A percentile compares a stretch with the other conserved stretches of the same genome.
Conservation (phyloP, 2,329 filamentous ascomycete species). For the Sarocladium brachiariae region DNA sequence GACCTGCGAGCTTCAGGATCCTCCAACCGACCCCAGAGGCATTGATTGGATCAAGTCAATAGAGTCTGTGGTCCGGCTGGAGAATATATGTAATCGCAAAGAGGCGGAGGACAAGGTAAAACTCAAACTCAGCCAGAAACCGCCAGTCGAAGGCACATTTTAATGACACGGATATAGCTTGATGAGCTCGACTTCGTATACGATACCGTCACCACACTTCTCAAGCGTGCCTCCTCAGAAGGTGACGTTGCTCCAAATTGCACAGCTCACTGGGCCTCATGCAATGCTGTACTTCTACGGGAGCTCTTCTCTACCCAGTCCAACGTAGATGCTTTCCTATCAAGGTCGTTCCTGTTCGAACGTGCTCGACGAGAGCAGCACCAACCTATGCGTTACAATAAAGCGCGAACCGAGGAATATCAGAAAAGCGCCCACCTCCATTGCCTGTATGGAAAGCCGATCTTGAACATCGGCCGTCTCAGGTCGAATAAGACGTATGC, state of each 20-base stretch:
- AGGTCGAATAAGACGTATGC: slow-evolving; percentile 40
- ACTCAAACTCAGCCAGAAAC: no score
- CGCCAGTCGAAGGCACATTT: no score
- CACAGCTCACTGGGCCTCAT: slow-evolving; percentile 34
- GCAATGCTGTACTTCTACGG: slow-evolving; percentile 37
- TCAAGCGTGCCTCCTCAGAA: slow-evolving; percentile 34
- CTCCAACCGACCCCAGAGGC: slow-evolving; percentile 22
- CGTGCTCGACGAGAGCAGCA: slow-evolving; percentile 38
- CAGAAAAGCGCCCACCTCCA: slow-evolving; percentile 67
- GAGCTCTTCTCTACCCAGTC: slow-evolving; percentile 37
- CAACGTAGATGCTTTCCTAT: slow-evolving; percentile 55
- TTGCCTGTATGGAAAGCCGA: slow-evolving; percentile 58
- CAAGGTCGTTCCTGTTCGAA: slow-evolving; percentile 56
- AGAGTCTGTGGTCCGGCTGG: slow-evolving; percentile 35
- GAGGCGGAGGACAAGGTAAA: slow-evolving; percentile 33
- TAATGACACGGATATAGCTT: slow-evolving; percentile 21
- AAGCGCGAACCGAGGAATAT: slow-evolving; percentile 26
- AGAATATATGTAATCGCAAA: slow-evolving; percentile 31
- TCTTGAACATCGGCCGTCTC: slow-evolving; percentile 32
- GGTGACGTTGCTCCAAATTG: slow-evolving; percentile 21
- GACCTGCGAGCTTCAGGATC: no score
- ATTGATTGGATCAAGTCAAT: slow-evolving; percentile 38
- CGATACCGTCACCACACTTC: slow-evolving; percentile 36
- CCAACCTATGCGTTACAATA: slow-evolving; percentile 21
- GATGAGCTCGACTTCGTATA: slow-evolving; percentile 42